Base-by-base conservation (phyloP, 768 basidiomycete genomes). In the Pleurotus tuoliensis region DNA sequence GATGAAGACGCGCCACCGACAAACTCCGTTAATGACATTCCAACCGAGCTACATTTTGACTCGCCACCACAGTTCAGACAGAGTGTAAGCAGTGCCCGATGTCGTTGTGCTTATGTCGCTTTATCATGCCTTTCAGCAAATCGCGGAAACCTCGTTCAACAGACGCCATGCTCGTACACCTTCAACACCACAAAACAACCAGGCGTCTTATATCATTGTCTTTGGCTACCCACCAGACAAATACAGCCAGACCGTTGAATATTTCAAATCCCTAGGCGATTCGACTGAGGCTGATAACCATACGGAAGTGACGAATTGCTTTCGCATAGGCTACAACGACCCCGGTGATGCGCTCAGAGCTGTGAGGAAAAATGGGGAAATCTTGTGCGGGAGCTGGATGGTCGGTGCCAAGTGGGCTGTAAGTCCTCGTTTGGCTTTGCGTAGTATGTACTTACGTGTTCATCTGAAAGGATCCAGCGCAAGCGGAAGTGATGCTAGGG, bases 171-270 rank as follows among this genome's bases (percentile, higher is more conserved):
- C 59, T 59, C 74, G 59, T 27, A 58, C 57, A 58, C 67, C 64
- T 39, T 55, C 73, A 27, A 43, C 68, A 47, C 57, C 70, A n/a
- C 57, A 68, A 41, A 58, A 73, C 4, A 48, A 71, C 9, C 78
- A 82, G 24, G 75, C 80, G 2, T 67, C 81, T 25, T 87, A 87
- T 63, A 76, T 95, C 37, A 76, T 93, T 64, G 84, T 95, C 51
- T 95, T 92, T 59, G 93, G 93, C n/a, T 95, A 93, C 66, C 92
- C 93, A 4, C 75, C 83, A 30, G 89, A 93, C 69, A 85, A 85
- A 64, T 89, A 87, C 67, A 83, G 80, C 52, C 66, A 84, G 13
- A 84, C 88, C 0, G 82, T 82, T 13, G 88, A 88, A 63, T 88
- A 88, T 68, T 88, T 92, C 74, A 81, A 79, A 61, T 83, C 85